Evolutionary conservation across 768 basidiomycete species (phyloP), one percentile per base, ranked within the genome.

Genomic region (Auricularia auricula-judae): DNA sequence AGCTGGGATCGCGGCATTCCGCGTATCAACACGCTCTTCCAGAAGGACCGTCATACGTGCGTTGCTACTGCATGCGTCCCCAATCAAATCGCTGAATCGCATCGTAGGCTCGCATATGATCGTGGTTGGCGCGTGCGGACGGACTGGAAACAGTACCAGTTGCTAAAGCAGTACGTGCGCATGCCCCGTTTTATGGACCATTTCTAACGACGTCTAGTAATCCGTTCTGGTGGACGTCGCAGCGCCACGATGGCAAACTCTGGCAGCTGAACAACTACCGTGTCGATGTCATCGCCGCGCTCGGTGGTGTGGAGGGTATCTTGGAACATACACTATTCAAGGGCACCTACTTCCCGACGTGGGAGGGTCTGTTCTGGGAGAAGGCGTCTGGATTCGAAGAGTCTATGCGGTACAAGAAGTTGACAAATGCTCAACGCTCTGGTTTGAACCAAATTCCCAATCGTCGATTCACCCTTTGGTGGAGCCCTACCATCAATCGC

Each of bases 281-380:
- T 66, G 93, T 98, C 61, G 97, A 99, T 72, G 95, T 97, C 35
- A 98, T 98, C 68, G 93, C 95, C n/a, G 96, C 96, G 12, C 80
- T 97, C 39, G 94, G 93, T 66, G 93, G 94, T 82, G 92, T 97
- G 29, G 94, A 96, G 73, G 92, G 93, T 68, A 98, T 99, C 69
- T 77, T 98, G 53, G 96, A 98, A 75, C 95, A 98, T 71, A 96
- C 95, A 0, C 75, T 98, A 47, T 99, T 99, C 84, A 96, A 96
- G 76, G 95, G 93, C 61, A 98, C 96, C 16, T 94, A 93, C 74
- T 95, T 96, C 86, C 92, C 93, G 1, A 96, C 94, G 1, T 97
- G 93, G 94, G 93, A 97, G 74, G 93, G 88, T 86, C 81, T 98
- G 42, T 98, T 98, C 86, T 98, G 94, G 94, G 94, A 96, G 84